Evolutionary conservation across 768 basidiomycete species (phyloP).

Genomic region (Lactifluus volemus): DNA sequence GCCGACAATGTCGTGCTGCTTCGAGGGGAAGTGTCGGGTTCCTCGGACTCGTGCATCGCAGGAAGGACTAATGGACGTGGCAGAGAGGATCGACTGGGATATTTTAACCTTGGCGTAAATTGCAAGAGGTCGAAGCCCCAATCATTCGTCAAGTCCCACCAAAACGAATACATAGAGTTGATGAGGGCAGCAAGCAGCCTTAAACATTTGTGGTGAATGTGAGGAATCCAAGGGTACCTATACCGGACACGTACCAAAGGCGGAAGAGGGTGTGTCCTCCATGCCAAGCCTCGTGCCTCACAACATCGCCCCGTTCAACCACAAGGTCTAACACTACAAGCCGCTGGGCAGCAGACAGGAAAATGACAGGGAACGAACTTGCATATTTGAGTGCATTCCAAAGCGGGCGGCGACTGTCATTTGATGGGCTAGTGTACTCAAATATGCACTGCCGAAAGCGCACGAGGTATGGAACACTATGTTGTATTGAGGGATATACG

Average conservation of each 20-base stretch:
- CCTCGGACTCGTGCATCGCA: slow-evolving; percentile 33
- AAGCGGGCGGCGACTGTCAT: slow-evolving; percentile 63
- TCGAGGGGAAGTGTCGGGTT: slow-evolving; percentile 20
- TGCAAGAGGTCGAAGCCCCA: slow-evolving; percentile 85
- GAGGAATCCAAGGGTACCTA: background rate
- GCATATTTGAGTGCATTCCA: slow-evolving; percentile 95
- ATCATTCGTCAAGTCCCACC: slow-evolving; percentile 98
- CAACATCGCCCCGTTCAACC: slow-evolving; percentile 37
- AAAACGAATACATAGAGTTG: slow-evolving; percentile 94
- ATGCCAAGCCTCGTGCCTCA: slow-evolving; percentile 48
- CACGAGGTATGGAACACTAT: slow-evolving; percentile 79
- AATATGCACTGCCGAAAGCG: slow-evolving; percentile 92
- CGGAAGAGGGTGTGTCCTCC: slow-evolving; percentile 74
- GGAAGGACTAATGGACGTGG: slow-evolving; percentile 39
- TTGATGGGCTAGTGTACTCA: slow-evolving; percentile 61
- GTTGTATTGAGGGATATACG: background rate
- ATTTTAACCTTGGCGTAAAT: slow-evolving; percentile 5
- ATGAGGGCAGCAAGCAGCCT: slow-evolving; percentile 80
- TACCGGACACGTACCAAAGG: slow-evolving; percentile 51
- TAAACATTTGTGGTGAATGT: background rate
- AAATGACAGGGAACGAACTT: slow-evolving; percentile 92
- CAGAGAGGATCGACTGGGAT: slow-evolving; percentile 25
- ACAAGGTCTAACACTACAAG: slow-evolving; percentile 54
- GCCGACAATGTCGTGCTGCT: background rate
- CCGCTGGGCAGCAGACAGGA: slow-evolving; percentile 85